Percentiles rank a stretch among this genome's conserved stretches.
Conservation (phyloP, 225 moss, liverwort and hornwort species). For the Pseudoscleropodium purum region DNA sequence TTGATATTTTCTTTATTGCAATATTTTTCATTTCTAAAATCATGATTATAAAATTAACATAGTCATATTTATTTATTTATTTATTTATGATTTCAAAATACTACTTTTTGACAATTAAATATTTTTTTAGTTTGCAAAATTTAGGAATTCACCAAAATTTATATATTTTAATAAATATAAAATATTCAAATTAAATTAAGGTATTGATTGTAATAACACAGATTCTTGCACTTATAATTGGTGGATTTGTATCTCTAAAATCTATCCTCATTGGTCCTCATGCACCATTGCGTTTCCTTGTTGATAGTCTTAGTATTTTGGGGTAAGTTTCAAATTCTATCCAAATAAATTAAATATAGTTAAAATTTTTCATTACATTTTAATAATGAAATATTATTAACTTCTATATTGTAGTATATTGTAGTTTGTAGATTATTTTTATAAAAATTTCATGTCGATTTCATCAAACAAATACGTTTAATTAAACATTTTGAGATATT, state of each 20-base stretch:
- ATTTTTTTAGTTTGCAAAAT: not conserved
- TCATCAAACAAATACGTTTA: not conserved
- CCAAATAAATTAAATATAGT: too few relatives aligned
- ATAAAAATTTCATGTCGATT: not conserved
- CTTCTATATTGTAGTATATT: not conserved
- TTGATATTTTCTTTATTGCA: not conserved
- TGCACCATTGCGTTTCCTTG: not conserved
- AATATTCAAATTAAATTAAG: too few relatives aligned
- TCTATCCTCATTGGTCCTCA: not conserved
- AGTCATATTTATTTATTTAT: too few relatives aligned
- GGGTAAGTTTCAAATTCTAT: not conserved
- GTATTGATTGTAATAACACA: not conserved
- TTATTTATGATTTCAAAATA: not conserved
- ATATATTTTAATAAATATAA: not conserved
- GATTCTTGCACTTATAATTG: constrained; percentile 5
- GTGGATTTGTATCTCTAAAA: constrained; percentile 1
- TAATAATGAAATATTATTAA: rapidly evolving
- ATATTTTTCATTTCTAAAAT: not conserved
- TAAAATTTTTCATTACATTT: not conserved
- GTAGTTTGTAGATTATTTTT: not conserved
- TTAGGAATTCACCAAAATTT: not conserved
- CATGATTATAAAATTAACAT: rapidly evolving
- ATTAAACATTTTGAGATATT: not conserved
- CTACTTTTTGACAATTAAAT: rapidly evolving
- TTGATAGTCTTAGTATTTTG: not conserved